Percentiles rank a stretch among this genome's conserved stretches.
Evolutionary conservation across 2,329 filamentous ascomycete genomes (phyloP).

Genomic region (Colletotrichum filicis): DNA sequence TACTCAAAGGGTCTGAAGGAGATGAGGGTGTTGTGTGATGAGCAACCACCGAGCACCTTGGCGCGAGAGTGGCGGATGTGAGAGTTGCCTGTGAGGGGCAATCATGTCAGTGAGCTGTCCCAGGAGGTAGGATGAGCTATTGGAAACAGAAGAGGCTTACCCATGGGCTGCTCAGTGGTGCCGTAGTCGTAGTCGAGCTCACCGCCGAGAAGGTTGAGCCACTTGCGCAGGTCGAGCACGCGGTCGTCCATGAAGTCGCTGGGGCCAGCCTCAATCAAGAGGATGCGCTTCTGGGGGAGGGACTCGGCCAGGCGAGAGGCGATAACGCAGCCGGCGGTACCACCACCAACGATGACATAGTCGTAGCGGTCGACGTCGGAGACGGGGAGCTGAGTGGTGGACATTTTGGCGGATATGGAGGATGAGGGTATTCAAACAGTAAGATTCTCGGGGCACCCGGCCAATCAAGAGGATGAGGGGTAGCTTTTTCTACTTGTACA

Average conservation of each 20-base stretch:
- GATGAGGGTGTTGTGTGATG: slow-evolving; percentile 93
- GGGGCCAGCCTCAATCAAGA: slow-evolving; percentile 89
- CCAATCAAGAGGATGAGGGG: slow-evolving; percentile 4
- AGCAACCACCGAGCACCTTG: slow-evolving; percentile 92
- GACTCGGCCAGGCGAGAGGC: slow-evolving; percentile 84
- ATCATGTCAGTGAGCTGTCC: neutral
- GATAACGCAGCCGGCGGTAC: slow-evolving; percentile 87
- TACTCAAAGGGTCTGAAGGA: slow-evolving; percentile 93
- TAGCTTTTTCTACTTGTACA: slow-evolving; percentile 9
- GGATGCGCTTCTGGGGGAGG: slow-evolving; percentile 81
- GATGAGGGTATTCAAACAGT: slow-evolving; percentile 11
- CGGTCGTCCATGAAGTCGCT: slow-evolving; percentile 90
- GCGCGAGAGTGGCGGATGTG: slow-evolving; percentile 92
- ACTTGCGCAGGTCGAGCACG: slow-evolving; percentile 87
- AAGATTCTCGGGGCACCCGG: slow-evolving; percentile 16
- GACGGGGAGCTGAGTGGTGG: slow-evolving; percentile 73
- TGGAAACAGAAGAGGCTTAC: slow-evolving; percentile 47
- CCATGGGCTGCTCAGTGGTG: slow-evolving; percentile 88
- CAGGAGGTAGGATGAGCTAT: neutral
- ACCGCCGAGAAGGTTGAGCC: slow-evolving; percentile 85
- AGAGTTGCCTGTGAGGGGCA: slow-evolving; percentile 74
- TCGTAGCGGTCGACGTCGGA: slow-evolving; percentile 77
- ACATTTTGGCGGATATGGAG: slow-evolving; percentile 54
- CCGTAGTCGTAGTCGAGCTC: slow-evolving; percentile 93
- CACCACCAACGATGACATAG: slow-evolving; percentile 87